These are phyloP conservation scores for Talaromyces sp. DNA, from an alignment of 2,329 filamentous ascomycete species.

Conservation along the genomic window DNA sequence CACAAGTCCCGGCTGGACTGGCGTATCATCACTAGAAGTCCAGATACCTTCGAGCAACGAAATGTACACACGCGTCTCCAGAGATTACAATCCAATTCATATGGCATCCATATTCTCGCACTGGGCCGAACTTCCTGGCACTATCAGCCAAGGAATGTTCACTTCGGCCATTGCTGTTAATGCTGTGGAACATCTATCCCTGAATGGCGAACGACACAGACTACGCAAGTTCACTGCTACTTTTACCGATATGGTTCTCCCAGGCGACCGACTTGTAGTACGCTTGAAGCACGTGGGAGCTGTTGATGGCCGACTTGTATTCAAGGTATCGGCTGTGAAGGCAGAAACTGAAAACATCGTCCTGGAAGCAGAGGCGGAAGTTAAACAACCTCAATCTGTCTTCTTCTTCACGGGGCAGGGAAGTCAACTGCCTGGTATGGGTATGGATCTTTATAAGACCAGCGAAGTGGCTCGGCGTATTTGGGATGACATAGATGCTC, in stretches of 20 bases:
- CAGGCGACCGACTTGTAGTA: slow-evolving; percentile 90
- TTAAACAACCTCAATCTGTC: slow-evolving; percentile 92
- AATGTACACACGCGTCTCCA: slow-evolving; percentile 94
- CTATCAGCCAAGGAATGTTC: slow-evolving; percentile 99
- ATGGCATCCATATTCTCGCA: slow-evolving; percentile 94
- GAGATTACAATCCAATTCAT: slow-evolving; percentile 98
- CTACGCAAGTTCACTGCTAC: slow-evolving; percentile 96
- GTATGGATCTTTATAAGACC: slow-evolving; percentile 95
- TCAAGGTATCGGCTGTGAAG: slow-evolving; percentile 96
- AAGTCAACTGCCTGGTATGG: slow-evolving; percentile 98
- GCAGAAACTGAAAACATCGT: slow-evolving; percentile 96
- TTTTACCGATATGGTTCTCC: slow-evolving; percentile 94
- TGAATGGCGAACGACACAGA: slow-evolving; percentile 95
- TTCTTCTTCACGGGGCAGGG: slow-evolving; percentile 99
- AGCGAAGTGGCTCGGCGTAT: slow-evolving; percentile 93
- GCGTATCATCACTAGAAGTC: slow-evolving; percentile 4
- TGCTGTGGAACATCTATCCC: slow-evolving; percentile 88
- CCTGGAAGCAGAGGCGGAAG: slow-evolving; percentile 88
- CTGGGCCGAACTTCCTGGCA: slow-evolving; percentile 95
- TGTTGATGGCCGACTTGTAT: slow-evolving; percentile 97
- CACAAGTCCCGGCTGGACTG: slow-evolving; percentile 3
- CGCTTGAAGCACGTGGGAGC: slow-evolving; percentile 96
- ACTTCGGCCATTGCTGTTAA: slow-evolving; percentile 93
- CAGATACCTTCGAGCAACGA: slow-evolving; percentile 63
- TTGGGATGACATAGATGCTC: slow-evolving; percentile 83